Conservation (phyloP, 2,329 filamentous ascomycete species). For the Pseudopithomyces maydicus region DNA sequence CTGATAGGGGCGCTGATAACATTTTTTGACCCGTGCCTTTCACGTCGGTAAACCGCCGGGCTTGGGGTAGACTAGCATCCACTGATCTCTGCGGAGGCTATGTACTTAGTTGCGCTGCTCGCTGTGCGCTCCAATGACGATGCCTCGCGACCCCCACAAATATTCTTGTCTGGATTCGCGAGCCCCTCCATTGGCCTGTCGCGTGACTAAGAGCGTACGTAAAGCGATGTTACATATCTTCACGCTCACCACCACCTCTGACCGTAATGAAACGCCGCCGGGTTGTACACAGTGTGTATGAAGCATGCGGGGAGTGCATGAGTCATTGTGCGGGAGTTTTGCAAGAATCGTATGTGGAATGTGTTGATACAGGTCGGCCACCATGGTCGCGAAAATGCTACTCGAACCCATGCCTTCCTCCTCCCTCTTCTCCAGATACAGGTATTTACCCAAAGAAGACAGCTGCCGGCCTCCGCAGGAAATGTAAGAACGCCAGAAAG, state of each 20-base stretch:
- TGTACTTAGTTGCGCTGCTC: neutral
- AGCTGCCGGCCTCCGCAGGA: constrained; percentile 18
- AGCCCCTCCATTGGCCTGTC: neutral
- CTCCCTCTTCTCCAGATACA: constrained; percentile 20
- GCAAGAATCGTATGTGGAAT: constrained; percentile 28
- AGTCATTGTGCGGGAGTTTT: neutral
- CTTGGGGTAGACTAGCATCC: neutral
- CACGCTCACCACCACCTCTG: neutral
- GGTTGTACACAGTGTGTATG: neutral
- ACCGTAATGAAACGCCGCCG: neutral
- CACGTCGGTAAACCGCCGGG: constrained; percentile 2
- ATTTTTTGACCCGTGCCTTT: neutral
- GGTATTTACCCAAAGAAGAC: constrained; percentile 27
- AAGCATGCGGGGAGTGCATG: neutral
- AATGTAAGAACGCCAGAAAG: constrained; percentile 27
- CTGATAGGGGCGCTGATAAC: constrained; percentile 4
- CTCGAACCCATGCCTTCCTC: constrained; percentile 17
- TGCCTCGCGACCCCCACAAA: neutral
- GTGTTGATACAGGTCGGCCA: constrained; percentile 37
- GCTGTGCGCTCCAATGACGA: constrained; percentile 3
- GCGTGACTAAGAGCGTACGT: constrained; percentile 5
- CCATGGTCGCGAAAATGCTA: constrained; percentile 20
- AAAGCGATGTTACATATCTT: constrained; percentile 2
- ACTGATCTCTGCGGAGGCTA: neutral
- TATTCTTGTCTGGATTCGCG: neutral